phyloP scores from a whole-genome alignment of 2,329 filamentous ascomycete species.

The Laburnicola sp. region DNA sequence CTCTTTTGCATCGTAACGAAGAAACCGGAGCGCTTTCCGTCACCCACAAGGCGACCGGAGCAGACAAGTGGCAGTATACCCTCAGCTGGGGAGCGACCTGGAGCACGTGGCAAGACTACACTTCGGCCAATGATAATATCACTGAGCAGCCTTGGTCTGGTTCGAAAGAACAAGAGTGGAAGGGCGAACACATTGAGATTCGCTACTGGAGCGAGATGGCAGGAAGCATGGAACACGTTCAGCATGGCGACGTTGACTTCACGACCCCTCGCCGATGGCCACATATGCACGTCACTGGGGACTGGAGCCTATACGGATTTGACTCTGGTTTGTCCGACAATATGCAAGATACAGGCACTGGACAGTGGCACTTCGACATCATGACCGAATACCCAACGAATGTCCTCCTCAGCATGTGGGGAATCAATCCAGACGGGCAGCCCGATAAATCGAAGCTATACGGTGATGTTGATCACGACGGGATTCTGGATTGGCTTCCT shows the following conservation, averaged over 20 bases:
- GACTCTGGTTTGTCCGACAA: slow-evolving; percentile 61
- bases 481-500: slow-evolving; percentile 63
- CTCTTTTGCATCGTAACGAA: slow-evolving; percentile 52
- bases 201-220: slow-evolving; percentile 65
- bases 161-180: slow-evolving; percentile 61
- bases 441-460: slow-evolving; percentile 63
- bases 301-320: slow-evolving; percentile 66
- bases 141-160: slow-evolving; percentile 59
- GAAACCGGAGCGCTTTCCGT: slow-evolving; percentile 52
- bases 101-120: slow-evolving; percentile 62
- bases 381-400: slow-evolving; percentile 66
- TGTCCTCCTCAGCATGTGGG: slow-evolving; percentile 68
- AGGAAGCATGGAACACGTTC: slow-evolving; percentile 62
- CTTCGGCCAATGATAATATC: slow-evolving; percentile 55
- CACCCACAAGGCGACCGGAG: slow-evolving; percentile 63
- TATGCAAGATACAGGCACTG: slow-evolving; percentile 53
- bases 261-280: slow-evolving; percentile 57
- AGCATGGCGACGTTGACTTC: slow-evolving; percentile 60
- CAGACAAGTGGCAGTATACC: slow-evolving; percentile 65
- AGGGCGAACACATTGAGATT: slow-evolving; percentile 63
- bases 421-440: slow-evolving; percentile 64
- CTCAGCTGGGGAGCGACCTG: slow-evolving; percentile 64
- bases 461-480: slow-evolving; percentile 65
- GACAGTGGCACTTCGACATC: slow-evolving; percentile 63
- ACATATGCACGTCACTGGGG: slow-evolving; percentile 64